Evolutionary conservation across 148 eudicot genomes (phyloP), one percentile per base, ranked within the genome.

Genomic region (Arbutus unedo): DNA sequence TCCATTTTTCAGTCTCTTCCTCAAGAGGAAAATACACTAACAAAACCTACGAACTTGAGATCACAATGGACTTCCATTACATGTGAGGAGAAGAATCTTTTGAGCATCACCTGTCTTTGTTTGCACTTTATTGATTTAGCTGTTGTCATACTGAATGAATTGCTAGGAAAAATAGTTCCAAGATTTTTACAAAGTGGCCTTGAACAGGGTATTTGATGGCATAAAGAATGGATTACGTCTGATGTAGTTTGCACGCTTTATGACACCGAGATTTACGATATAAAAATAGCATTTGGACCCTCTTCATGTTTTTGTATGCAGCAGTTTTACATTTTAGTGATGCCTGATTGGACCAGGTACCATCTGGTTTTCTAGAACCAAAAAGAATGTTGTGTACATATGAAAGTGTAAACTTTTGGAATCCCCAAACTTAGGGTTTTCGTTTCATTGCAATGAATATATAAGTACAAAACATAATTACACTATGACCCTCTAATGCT

Each of bases 41-140:
- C n/a, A 54, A 10, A 18, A 59, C 38, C 43, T 25, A 9, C 9
- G 31, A 62, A 62, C 64, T 62, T 62, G 54, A 48, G 38, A n/a
- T 48, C 53, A 48, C 13, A 0, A 45, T n/a, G 49, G 50, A 72
- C 21, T 72, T 72, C n/a, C 50, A 45, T 45, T 72, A 72, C 47
- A 44, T 72, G 48, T 72, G 51, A 72, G 9, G 10, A 62, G 76
- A 72, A 72, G 76, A 72, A 50, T 72, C 76, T 72, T 72, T 18
- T 16, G 76, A 72, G 76, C 51, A 72, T 23, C 51, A 72, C n/a
- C 23, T 44, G 76, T 18, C 76, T 45, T 43, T 15, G 21, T 16
- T 14, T 8, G 44, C 49, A 43, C 2, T 18, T 18, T 31, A 31
- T 31, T 31, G 38, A 31, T 31, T 31, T 31, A 31, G 38, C 38